phyloP scores from a whole-genome alignment of 192 early-diverging fungal genomes.

The Endogone sp. region DNA sequence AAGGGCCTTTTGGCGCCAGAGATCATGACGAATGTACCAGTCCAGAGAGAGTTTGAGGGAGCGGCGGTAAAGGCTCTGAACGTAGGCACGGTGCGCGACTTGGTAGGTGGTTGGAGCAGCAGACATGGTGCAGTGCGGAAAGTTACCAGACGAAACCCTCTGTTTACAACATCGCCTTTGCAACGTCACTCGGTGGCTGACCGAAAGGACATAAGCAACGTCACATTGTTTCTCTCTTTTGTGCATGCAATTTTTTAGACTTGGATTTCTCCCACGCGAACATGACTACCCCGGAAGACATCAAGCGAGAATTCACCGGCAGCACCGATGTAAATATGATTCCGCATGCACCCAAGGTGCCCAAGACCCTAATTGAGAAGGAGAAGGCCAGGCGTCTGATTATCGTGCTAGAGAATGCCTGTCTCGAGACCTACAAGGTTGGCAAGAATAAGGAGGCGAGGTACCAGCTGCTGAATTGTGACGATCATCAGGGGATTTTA shows the following conservation, averaged over 20 bases:
- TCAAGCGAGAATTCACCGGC: too few relatives aligned
- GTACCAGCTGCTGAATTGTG: slow-evolving; percentile 93
- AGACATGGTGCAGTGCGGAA: slow-evolving; percentile 27
- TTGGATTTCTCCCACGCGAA: too few relatives aligned
- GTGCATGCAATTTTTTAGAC: too few relatives aligned
- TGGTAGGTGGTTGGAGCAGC: slow-evolving; percentile 27
- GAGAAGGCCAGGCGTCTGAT: slow-evolving; percentile 80
- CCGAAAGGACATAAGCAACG: too few relatives aligned
- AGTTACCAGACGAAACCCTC: not conserved
- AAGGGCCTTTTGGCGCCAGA: slow-evolving; percentile 78
- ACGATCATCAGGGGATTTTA: slow-evolving; percentile 91
- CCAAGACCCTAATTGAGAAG: slow-evolving; percentile 73
- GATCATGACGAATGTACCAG: slow-evolving; percentile 83
- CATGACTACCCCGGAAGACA: too few relatives aligned
- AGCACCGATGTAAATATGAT: slow-evolving; percentile 47
- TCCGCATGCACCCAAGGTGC: slow-evolving; percentile 70
- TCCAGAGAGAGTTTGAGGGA: slow-evolving; percentile 78
- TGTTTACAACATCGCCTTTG: too few relatives aligned
- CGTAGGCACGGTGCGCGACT: slow-evolving; percentile 63
- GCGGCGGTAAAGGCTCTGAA: slow-evolving; percentile 80
- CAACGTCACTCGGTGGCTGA: too few relatives aligned
- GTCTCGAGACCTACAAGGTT: slow-evolving; percentile 90
- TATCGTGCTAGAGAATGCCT: slow-evolving; percentile 88
- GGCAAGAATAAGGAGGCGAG: slow-evolving; percentile 69
- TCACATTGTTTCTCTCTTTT: too few relatives aligned